These are phyloP conservation scores for Ailanthus altissimus DNA, from an alignment of 345 rosid species.

Conservation along the genomic window DNA sequence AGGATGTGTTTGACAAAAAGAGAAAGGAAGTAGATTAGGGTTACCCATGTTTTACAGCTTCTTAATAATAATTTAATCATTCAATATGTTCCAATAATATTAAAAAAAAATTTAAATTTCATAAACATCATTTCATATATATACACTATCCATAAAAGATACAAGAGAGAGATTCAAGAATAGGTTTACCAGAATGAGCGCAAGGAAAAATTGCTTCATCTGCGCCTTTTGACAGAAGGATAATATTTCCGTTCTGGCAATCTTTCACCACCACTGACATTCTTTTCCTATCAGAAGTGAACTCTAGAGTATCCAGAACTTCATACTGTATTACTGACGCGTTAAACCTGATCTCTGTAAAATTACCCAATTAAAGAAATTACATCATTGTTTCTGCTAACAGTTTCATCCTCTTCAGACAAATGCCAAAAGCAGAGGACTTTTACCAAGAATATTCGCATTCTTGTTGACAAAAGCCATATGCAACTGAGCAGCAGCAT, in stretches of 20 bases:
- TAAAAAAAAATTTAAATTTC: not conserved
- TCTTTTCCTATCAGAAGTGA: conserved; percentile 96
- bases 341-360: conserved; percentile 77
- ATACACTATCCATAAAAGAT: no score
- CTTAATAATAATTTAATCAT: not conserved
- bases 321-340: conserved; percentile 61
- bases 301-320: conserved; percentile 84
- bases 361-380: conserved; percentile 27
- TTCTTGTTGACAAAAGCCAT: conserved; percentile 71
- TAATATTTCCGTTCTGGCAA: conserved; percentile 67
- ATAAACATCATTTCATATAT: conserved; percentile 3
- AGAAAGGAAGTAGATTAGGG: not conserved
- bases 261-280: conserved; percentile 93
- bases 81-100: not conserved
- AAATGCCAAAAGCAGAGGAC: conserved; percentile 30
- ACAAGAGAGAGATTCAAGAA: conserved; percentile 16
- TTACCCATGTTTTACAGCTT: not conserved
- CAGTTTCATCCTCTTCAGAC: conserved; percentile 22
- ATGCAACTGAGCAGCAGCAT: conserved; percentile 86
- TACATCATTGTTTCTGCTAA: conserved; percentile 13
- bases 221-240: conserved; percentile 92
- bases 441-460: conserved; percentile 74
- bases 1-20: not conserved
- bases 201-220: conserved; percentile 94
- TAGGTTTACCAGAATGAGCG: conserved; percentile 63